phyloP scores from a whole-genome alignment of 805 yeast species.

The Suhomyces xylopsoci region DNA sequence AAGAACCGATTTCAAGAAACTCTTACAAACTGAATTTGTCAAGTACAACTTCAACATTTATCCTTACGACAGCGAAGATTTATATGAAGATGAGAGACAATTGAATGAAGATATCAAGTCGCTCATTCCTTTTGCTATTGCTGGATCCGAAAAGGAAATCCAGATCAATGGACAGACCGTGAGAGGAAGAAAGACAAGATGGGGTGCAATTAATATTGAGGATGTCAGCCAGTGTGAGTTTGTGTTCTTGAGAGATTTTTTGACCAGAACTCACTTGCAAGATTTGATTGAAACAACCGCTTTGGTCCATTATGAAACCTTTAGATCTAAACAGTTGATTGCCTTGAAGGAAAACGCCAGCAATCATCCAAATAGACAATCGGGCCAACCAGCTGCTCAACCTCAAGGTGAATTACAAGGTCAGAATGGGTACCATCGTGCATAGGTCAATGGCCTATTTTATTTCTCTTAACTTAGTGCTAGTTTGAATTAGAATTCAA shows the following conservation, averaged over 20 bases:
- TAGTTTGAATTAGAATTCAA: background rate
- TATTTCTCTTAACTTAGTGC: background rate
- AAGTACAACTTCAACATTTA: constrained; percentile 73
- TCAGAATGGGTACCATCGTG: constrained; percentile 5
- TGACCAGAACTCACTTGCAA: constrained; percentile 92
- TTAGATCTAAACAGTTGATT: constrained; percentile 89
- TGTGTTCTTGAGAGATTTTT: constrained; percentile 87
- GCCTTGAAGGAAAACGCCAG: constrained; percentile 89
- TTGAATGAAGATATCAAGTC: constrained; percentile 69
- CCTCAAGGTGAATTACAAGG: background rate
- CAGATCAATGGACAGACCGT: constrained; percentile 74
- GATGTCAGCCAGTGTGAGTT: constrained; percentile 95
- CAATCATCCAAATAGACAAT: constrained; percentile 39
- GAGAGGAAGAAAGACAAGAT: constrained; percentile 87
- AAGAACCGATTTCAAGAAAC: constrained; percentile 72
- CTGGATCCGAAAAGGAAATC: constrained; percentile 82
- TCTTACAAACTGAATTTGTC: constrained; percentile 72
- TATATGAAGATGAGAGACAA: constrained; percentile 69
- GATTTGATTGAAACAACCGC: constrained; percentile 94
- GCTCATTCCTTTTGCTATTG: constrained; percentile 88
- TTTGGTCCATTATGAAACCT: constrained; percentile 82
- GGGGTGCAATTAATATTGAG: constrained; percentile 93
- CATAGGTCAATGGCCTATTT: background rate
- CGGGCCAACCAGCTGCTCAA: constrained; percentile 13
- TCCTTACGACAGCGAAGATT: constrained; percentile 73